A percentile compares a stretch with the other conserved stretches of the same genome.
These are phyloP conservation scores for Forsythia suspensa DNA, from an alignment of 257 asterid genomes.

Conservation along the genomic window DNA sequence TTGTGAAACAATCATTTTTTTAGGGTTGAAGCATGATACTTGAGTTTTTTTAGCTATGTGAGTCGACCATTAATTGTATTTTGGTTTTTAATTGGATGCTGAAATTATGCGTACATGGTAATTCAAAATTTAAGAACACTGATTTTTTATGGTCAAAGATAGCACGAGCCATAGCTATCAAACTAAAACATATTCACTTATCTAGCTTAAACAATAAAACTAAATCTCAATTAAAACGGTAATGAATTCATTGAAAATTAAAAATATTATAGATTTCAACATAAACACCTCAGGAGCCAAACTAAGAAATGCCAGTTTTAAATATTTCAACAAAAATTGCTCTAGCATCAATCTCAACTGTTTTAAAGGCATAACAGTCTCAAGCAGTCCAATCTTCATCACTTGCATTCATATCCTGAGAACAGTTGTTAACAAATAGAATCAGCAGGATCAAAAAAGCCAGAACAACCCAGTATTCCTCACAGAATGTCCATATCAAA, in stretches of 20 bases:
- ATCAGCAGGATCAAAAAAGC: neutral
- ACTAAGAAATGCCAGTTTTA: neutral
- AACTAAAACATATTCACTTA: too few relatives aligned
- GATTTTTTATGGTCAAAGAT: too few relatives aligned
- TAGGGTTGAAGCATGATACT: too few relatives aligned
- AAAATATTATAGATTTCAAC: too few relatives aligned
- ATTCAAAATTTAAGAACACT: too few relatives aligned
- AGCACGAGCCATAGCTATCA: too few relatives aligned
- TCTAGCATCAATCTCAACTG: neutral
- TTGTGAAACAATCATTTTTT: conserved; percentile 33
- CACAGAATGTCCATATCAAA: neutral
- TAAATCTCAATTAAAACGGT: too few relatives aligned
- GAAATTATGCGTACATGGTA: neutral
- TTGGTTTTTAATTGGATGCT: neutral
- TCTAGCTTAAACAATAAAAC: too few relatives aligned
- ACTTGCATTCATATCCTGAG: conserved; percentile 57
- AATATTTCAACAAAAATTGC: conserved; percentile 7
- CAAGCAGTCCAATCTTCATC: conserved; percentile 68
- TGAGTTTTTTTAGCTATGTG: neutral
- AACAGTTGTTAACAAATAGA: neutral
- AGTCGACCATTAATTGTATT: neutral
- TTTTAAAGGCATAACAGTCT: conserved; percentile 16
- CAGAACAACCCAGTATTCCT: neutral
- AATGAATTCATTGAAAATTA: too few relatives aligned
- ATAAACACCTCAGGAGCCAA: neutral